Percentiles rank a stretch among this genome's conserved stretches.
Conservation (phyloP, 345 rosid species). For the Psidium friedrichsthalianum region DNA sequence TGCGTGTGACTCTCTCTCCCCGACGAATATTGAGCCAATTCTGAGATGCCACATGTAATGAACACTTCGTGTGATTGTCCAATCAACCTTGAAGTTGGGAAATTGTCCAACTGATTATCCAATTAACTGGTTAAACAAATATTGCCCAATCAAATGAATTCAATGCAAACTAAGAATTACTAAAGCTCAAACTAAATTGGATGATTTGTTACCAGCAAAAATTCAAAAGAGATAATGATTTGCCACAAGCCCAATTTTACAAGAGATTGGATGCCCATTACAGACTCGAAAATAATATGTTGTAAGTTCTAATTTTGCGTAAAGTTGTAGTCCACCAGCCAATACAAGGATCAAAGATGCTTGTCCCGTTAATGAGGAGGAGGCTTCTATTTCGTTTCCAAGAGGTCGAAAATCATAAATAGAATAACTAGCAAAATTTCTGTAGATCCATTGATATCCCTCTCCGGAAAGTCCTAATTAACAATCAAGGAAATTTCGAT, state of each 20-base stretch:
- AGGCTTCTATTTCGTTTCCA: neutral
- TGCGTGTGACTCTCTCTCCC: neutral
- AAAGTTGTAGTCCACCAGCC: no score
- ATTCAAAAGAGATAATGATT: neutral
- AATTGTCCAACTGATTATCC: neutral
- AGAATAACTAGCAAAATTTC: neutral
- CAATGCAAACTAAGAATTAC: neutral
- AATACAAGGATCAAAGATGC: neutral
- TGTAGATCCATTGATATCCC: neutral
- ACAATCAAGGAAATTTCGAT: neutral
- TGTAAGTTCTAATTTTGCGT: no score
- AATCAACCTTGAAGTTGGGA: neutral
- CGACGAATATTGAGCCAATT: neutral
- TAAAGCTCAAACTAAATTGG: neutral
- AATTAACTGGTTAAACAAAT: neutral
- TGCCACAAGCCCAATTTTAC: neutral
- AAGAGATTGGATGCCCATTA: neutral
- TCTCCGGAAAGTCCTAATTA: neutral
- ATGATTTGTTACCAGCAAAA: neutral
- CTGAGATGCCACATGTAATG: neutral
- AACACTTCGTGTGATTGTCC: neutral
- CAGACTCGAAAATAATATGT: no score
- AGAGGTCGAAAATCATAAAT: neutral
- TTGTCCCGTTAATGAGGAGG: neutral
- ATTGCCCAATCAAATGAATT: neutral